Conservation (phyloP, 2,329 filamentous ascomycete species). For the Aspergillus phoenicis region DNA sequence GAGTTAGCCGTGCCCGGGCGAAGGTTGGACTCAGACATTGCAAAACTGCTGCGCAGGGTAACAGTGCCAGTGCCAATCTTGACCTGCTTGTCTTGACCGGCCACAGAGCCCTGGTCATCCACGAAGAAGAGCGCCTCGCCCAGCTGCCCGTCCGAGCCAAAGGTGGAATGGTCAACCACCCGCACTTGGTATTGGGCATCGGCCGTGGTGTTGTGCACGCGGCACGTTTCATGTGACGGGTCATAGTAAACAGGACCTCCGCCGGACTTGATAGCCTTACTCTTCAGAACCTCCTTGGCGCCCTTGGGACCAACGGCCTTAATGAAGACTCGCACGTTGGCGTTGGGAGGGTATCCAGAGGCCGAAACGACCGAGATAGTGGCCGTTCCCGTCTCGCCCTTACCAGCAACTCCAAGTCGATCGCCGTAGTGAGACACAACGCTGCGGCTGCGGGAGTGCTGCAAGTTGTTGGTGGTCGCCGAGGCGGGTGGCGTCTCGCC, state of each 20-base stretch:
- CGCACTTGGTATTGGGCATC: constrained; percentile 85
- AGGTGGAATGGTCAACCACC: constrained; percentile 81
- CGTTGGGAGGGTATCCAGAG: constrained; percentile 71
- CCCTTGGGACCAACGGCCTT: constrained; percentile 68
- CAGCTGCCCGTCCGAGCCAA: constrained; percentile 79
- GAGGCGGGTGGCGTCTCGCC: constrained; percentile 24
- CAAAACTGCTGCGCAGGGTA: constrained; percentile 73
- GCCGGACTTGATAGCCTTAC: constrained; percentile 77
- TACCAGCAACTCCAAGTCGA: constrained; percentile 56
- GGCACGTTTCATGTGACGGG: constrained; percentile 69
- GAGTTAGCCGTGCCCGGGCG: constrained; percentile 43
- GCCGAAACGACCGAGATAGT: constrained; percentile 79
- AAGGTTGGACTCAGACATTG: constrained; percentile 49
- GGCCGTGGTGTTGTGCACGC: constrained; percentile 68
- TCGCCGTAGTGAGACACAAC: constrained; percentile 53
- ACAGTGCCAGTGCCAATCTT: constrained; percentile 73
- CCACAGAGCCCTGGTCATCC: constrained; percentile 71
- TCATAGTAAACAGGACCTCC: constrained; percentile 70
- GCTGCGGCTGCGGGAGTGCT: constrained; percentile 53
- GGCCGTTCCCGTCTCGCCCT: constrained; percentile 71
- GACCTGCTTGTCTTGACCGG: constrained; percentile 71
- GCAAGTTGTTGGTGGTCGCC: constrained; percentile 30
- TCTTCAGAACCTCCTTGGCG: constrained; percentile 82
- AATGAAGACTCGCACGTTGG: constrained; percentile 78
- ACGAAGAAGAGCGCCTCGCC: constrained; percentile 89